Conservation (phyloP, 2,329 filamentous ascomycete genomes). For the Claviceps maximensis region DNA sequence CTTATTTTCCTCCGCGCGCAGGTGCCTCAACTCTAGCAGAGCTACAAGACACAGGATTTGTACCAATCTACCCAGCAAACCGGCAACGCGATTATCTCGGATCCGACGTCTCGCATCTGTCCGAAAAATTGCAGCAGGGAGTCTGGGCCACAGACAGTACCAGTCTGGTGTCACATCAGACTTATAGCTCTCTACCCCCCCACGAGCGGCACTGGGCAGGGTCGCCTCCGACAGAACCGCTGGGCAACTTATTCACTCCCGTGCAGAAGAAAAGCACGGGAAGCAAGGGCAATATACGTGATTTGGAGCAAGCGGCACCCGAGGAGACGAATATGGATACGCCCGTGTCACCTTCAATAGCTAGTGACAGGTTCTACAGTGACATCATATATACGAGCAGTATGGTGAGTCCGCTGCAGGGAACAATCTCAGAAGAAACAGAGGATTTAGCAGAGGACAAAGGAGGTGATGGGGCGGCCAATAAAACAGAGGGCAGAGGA, state of each 20-base stretch:
- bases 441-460: background rate
- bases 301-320: slow-evolving; percentile 1
- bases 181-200: background rate
- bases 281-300: background rate
- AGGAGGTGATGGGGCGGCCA: too few relatives aligned
- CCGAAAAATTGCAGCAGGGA: background rate
- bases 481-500: background rate
- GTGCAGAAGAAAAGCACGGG: background rate
- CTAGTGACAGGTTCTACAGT: slow-evolving; percentile 9
- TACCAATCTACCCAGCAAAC: background rate
- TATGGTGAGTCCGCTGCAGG: slow-evolving; percentile 2
- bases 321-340: slow-evolving; percentile 3
- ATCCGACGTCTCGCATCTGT: background rate
- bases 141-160: background rate
- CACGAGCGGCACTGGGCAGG: background rate
- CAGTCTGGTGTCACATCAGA: background rate
- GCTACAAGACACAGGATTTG: slow-evolving; percentile 26
- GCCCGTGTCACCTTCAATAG: slow-evolving; percentile 1
- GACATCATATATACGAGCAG: slow-evolving; percentile 2
- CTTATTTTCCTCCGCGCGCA: slow-evolving; percentile 6
- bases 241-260: background rate
- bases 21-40: slow-evolving; percentile 33
- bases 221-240: background rate
- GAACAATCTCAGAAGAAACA: slow-evolving; percentile 1
- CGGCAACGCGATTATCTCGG: background rate